A percentile compares a stretch with the other conserved stretches of the same genome.
phyloP scores from a whole-genome alignment of 306 rosid species.

The Mimosa bimucronata region DNA sequence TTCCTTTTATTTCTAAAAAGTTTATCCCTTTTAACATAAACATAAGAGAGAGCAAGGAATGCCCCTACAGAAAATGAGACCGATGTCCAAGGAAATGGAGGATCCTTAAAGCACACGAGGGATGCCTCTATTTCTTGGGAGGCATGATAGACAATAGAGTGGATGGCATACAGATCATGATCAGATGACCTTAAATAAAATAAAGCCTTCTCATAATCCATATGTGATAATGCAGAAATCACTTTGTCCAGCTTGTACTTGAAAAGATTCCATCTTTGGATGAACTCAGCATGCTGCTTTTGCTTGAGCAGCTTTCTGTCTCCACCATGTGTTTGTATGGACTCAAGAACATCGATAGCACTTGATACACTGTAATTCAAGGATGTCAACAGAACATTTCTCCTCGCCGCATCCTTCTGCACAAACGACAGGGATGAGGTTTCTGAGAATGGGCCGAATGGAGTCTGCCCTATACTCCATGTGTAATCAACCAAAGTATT shows the following conservation, averaged over 20 bases:
- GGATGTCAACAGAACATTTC: constrained; percentile 80
- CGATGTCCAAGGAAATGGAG: constrained; percentile 82
- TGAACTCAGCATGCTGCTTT: constrained; percentile 70
- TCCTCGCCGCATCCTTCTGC: constrained; percentile 94
- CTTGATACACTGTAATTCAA: constrained; percentile 71
- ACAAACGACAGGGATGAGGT: constrained; percentile 69
- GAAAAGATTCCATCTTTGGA: constrained; percentile 86
- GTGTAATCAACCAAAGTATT: constrained; percentile 88
- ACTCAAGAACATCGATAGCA: constrained; percentile 70
- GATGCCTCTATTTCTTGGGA: constrained; percentile 88
- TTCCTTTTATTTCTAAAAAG: constrained; percentile 87
- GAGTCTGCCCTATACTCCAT: constrained; percentile 97
- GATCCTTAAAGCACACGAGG: constrained; percentile 89
- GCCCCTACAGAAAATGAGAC: constrained; percentile 51
- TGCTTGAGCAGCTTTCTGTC: constrained; percentile 74
- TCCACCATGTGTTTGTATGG: constrained; percentile 82
- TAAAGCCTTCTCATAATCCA: constrained; percentile 87
- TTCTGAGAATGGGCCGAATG: constrained; percentile 93
- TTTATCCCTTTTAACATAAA: constrained; percentile 63
- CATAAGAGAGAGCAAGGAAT: constrained; percentile 66
- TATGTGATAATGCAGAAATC: constrained; percentile 80
- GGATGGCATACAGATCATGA: constrained; percentile 87
- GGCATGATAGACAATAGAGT: constrained; percentile 76
- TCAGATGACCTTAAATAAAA: constrained; percentile 81
- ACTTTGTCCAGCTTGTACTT: constrained; percentile 91